Conservation (phyloP, 345 rosid species). For the Ceriops tagal region DNA sequence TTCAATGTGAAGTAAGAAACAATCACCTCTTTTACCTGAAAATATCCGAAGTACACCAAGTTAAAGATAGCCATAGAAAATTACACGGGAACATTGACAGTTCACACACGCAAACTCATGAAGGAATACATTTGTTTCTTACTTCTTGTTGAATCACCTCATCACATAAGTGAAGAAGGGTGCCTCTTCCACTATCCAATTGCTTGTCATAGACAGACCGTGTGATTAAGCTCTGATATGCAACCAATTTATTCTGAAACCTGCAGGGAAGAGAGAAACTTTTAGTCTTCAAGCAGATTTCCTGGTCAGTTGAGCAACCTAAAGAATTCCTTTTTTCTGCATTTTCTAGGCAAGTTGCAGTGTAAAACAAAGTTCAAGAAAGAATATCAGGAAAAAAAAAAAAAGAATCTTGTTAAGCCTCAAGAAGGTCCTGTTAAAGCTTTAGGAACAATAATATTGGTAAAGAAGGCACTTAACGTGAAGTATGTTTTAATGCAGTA, state of each 20-base stretch:
- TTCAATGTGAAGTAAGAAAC: constrained; percentile 13
- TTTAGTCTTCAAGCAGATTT: not conserved
- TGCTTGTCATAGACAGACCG: constrained; percentile 53
- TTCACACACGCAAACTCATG: not conserved
- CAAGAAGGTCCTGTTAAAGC: not conserved
- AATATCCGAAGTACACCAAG: not conserved
- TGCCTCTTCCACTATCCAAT: constrained; percentile 79
- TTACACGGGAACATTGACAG: not conserved
- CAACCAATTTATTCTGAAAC: constrained; percentile 19
- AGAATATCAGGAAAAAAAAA: no score
- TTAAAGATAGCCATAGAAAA: not conserved
- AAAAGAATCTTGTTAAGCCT: no score
- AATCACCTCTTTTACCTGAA: constrained; percentile 20
- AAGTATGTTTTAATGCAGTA: constrained; percentile 28
- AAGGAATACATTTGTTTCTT: not conserved
- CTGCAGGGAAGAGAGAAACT: not conserved
- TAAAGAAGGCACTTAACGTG: constrained; percentile 21
- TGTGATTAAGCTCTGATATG: constrained; percentile 24
- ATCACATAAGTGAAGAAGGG: constrained; percentile 81
- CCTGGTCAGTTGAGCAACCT: no score
- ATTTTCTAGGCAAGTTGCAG: no score
- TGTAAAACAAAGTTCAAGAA: no score
- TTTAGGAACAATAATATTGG: not conserved
- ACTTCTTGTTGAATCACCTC: constrained; percentile 36
- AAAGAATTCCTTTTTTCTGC: no score